Evolutionary conservation across 352 stramenopile genomes (phyloP).

Genomic region (Phytophthora boehmeriae): DNA sequence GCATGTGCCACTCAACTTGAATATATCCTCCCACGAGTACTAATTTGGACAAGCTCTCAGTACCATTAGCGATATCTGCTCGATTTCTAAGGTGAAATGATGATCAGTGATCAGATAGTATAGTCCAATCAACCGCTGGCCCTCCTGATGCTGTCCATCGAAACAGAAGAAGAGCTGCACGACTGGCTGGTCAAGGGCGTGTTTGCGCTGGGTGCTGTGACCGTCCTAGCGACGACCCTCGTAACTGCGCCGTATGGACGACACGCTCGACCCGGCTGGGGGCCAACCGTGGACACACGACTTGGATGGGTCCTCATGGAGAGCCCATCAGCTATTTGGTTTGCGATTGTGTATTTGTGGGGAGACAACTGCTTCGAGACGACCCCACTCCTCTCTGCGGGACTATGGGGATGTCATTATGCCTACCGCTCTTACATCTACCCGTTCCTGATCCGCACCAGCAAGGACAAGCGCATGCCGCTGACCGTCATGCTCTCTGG

Average conservation of each 20-base stretch:
- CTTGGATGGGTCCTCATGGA: slow-evolving; percentile 82
- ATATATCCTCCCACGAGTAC: slow-evolving; percentile 32
- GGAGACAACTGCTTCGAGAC: slow-evolving; percentile 42
- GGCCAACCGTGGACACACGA: slow-evolving; percentile 54
- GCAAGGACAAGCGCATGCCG: slow-evolving; percentile 63
- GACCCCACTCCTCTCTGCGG: slow-evolving; percentile 52
- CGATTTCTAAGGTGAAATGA: no score
- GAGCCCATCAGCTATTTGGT: slow-evolving; percentile 67
- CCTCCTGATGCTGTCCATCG: slow-evolving; percentile 23
- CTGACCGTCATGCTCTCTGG: slow-evolving; percentile 56
- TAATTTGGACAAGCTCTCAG: no score
- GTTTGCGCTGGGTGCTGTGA: slow-evolving; percentile 60
- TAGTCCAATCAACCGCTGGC: not conserved
- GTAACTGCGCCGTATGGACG: slow-evolving; percentile 74
- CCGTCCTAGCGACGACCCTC: slow-evolving; percentile 50
- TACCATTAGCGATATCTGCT: no score
- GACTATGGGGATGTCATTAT: slow-evolving; percentile 72
- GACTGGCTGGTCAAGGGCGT: slow-evolving; percentile 54
- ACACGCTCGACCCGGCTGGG: slow-evolving; percentile 59
- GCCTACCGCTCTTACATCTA: slow-evolving; percentile 74
- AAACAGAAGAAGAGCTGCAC: slow-evolving; percentile 55
- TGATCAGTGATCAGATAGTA: no score
- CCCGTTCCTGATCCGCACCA: slow-evolving; percentile 67
- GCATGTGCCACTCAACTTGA: slow-evolving; percentile 27
- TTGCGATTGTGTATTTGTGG: slow-evolving; percentile 50